Evolutionary conservation across 768 basidiomycete genomes (phyloP), one percentile per base, ranked within the genome.

Genomic region (Coprinopsis marcescibilis): DNA sequence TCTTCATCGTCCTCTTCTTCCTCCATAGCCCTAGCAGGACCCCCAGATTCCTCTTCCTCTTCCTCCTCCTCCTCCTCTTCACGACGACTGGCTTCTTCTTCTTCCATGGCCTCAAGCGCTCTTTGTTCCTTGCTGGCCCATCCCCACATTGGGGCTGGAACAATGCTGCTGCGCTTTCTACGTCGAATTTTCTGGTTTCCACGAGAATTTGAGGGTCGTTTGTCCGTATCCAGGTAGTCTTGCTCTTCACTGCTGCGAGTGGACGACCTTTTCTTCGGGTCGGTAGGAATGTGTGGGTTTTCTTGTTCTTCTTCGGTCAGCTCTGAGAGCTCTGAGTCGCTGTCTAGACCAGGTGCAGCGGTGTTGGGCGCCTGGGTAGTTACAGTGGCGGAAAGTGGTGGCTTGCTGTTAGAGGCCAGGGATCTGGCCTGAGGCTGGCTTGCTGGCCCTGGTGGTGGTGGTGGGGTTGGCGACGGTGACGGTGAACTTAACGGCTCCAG

Each of bases 111-210:
- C 26, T 59, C 51, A 27, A 52, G 54, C 42, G 52, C 56, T 30
- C 54, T 24, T 13, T 61, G 52, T 63, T 63, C 73, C 40, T 65
- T 70, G 60, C 78, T 80, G 55, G 81, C 86, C 88, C 89, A 91
- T 20, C 77, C 86, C 89, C 88, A 90, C 85, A 89, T 90, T 45
- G 78, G 78, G 27, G 81, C 81, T 23, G 88, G 85, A 1, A 87
- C 81, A 50, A 88, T 71, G 46, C 81, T 83, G 55, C 81, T 77
- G 43, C 81, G 75, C 57, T 79, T 78, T 61, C 68, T 74, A 52
- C 72, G 64, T 12, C 65, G 23, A 8, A 40, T 52, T 29, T 52
- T 45, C 7, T 35, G 19, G 17, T 44, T 29, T 38, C 53, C 50
- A 36, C 48, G 50, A 4, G 50, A 52, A 46, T 45, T 17, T 3